Conservation (phyloP, 2,329 filamentous ascomycete genomes). For the Aaosphaeria arxii region DNA sequence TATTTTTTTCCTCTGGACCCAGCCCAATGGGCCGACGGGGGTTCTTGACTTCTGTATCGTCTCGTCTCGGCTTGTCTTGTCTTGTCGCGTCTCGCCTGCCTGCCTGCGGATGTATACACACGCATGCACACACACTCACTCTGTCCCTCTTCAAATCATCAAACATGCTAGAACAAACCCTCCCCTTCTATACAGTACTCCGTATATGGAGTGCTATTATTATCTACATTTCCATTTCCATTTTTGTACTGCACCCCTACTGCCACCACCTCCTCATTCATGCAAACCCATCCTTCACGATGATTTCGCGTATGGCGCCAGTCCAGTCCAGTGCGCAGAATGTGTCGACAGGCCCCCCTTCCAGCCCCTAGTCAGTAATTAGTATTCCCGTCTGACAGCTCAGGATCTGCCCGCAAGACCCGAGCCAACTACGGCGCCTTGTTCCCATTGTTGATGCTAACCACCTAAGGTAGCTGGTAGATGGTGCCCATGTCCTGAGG, state of each 20-base stretch:
- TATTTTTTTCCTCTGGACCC: too few species aligned
- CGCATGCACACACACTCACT: too few species aligned
- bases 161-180: too few species aligned
- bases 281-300: background rate
- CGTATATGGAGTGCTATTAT: background rate
- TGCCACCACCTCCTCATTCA: background rate
- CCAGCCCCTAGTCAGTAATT: background rate
- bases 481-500: background rate
- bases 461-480: background rate
- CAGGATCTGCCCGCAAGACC: constrained; percentile 6
- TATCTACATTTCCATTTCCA: background rate
- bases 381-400: constrained; percentile 6
- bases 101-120: too few species aligned
- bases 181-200: too few species aligned
- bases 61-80: too few species aligned
- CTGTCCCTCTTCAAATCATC: too few species aligned
- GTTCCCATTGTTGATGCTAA: background rate
- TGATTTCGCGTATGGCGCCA: background rate
- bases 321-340: background rate
- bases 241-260: constrained; percentile 1
- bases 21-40: too few species aligned
- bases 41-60: too few species aligned
- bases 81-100: too few species aligned
- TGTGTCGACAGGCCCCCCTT: background rate
- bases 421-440: background rate